Conservation (phyloP, 1,284 basidiomycete genomes). For the Microbotryum silenes-acaulis region DNA sequence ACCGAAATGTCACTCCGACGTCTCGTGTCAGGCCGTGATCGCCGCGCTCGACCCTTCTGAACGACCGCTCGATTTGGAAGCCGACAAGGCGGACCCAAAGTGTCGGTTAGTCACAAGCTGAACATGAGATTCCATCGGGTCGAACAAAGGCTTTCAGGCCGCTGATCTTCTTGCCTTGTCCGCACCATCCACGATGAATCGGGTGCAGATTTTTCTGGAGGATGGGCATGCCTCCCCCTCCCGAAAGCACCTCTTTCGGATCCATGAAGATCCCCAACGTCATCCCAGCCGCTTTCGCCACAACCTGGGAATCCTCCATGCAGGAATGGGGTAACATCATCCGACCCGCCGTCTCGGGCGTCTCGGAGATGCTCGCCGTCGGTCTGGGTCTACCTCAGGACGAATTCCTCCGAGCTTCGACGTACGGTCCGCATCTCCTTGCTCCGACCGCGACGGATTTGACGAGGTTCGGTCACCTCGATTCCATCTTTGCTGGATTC, state of each 20-base stretch:
- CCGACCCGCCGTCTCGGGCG: slow-evolving; percentile 66
- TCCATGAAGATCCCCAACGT: slow-evolving; percentile 60
- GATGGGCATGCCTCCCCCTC: slow-evolving; percentile 71
- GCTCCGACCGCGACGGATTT: slow-evolving; percentile 87
- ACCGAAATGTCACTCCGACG: slow-evolving; percentile 47
- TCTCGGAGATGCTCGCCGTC: slow-evolving; percentile 72
- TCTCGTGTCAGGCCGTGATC: slow-evolving; percentile 64
- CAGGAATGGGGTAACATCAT: slow-evolving; percentile 75
- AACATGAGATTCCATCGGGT: too few species aligned
- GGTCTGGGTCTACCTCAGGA: slow-evolving; percentile 64
- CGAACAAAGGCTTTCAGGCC: too few species aligned
- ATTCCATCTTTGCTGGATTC: slow-evolving; percentile 67
- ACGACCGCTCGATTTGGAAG: slow-evolving; percentile 61
- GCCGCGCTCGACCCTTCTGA: slow-evolving; percentile 62
- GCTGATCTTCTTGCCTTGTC: slow-evolving; percentile 1
- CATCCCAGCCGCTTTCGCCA: slow-evolving; percentile 55
- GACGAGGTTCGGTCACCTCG: slow-evolving; percentile 61
- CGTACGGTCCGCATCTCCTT: slow-evolving; percentile 67
- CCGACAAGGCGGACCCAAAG: slow-evolving; percentile 76
- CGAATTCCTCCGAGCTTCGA: slow-evolving; percentile 65
- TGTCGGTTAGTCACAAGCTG: slow-evolving; percentile 49
- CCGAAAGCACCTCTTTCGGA: slow-evolving; percentile 60
- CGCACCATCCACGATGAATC: slow-evolving; percentile 3
- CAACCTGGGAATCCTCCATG: slow-evolving; percentile 61
- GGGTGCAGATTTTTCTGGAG: slow-evolving; percentile 66